Evolutionary conservation across 2,329 filamentous ascomycete genomes (phyloP).

Genomic region (Ilyonectria mors-panacis): DNA sequence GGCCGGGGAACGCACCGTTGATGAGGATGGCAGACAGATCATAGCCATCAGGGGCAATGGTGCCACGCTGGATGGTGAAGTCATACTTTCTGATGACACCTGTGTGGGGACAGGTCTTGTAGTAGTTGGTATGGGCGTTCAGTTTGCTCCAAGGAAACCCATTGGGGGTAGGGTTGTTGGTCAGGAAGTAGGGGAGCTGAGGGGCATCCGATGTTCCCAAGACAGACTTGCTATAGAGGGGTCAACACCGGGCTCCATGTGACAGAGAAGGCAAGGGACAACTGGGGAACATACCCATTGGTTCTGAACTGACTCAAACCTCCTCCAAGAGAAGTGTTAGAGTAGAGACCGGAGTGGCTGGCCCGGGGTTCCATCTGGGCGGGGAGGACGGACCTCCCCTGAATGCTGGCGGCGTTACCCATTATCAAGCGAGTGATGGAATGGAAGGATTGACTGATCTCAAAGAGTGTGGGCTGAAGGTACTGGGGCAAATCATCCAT

Average conservation of each 20-base stretch:
- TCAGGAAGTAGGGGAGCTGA: slow-evolving; percentile 60
- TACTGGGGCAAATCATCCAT: slow-evolving; percentile 8
- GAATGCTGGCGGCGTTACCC: slow-evolving; percentile 39
- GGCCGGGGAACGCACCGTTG: slow-evolving; percentile 77
- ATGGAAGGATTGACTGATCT: slow-evolving; percentile 17
- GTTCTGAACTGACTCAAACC: slow-evolving; percentile 39
- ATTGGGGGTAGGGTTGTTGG: slow-evolving; percentile 64
- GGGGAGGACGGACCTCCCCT: slow-evolving; percentile 15
- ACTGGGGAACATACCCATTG: slow-evolving; percentile 38
- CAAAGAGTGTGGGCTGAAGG: slow-evolving; percentile 3
- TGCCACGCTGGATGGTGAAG: slow-evolving; percentile 65
- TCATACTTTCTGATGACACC: slow-evolving; percentile 70
- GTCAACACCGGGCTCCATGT: slow-evolving; percentile 25
- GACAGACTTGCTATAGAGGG: slow-evolving; percentile 53
- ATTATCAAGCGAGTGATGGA: slow-evolving; percentile 30
- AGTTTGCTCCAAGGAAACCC: slow-evolving; percentile 68
- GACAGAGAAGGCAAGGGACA: background rate
- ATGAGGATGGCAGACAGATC: slow-evolving; percentile 69
- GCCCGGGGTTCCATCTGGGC: slow-evolving; percentile 28
- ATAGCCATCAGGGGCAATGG: slow-evolving; percentile 71
- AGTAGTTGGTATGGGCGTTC: slow-evolving; percentile 65
- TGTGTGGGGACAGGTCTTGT: slow-evolving; percentile 63
- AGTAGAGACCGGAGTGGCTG: slow-evolving; percentile 10
- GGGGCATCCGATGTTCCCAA: slow-evolving; percentile 58
- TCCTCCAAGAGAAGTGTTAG: slow-evolving; percentile 28